Evolutionary conservation across 257 asterid genomes (phyloP).

Genomic region (Perilla frutescens): DNA sequence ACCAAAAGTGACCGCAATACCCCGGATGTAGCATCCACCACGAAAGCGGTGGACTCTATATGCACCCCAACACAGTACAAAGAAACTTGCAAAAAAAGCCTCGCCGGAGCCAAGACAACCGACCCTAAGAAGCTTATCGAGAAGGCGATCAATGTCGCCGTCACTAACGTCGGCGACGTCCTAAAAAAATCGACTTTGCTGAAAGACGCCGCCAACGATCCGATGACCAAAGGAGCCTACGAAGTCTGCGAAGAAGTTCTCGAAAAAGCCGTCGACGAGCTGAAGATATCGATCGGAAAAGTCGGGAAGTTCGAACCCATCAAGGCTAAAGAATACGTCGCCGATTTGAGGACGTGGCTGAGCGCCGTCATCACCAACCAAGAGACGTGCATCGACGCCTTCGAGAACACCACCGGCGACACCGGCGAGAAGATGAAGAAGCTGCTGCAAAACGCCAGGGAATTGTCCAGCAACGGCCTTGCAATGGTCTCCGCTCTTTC

Average conservation of each 20-base stretch:
- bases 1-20: neutral
- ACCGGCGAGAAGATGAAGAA: constrained; percentile 55
- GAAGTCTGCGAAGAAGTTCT: constrained; percentile 49
- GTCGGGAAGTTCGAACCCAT: constrained; percentile 36
- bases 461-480: constrained; percentile 53
- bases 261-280: constrained; percentile 54
- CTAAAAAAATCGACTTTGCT: constrained; percentile 48
- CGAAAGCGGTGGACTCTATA: constrained; percentile 50
- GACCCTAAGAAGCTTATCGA: constrained; percentile 63
- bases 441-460: constrained; percentile 37
- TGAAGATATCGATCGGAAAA: constrained; percentile 43
- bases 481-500: constrained; percentile 50
- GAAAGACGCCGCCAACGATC: constrained; percentile 52
- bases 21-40: neutral
- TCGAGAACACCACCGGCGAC: constrained; percentile 58
- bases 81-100: constrained; percentile 55
- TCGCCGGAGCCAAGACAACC: constrained; percentile 51
- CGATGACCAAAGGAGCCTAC: constrained; percentile 49
- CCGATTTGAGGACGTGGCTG: constrained; percentile 62
- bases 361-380: constrained; percentile 61
- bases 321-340: constrained; percentile 36
- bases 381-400: constrained; percentile 73
- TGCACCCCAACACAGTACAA: constrained; percentile 70
- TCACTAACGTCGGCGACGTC: constrained; percentile 38
- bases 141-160: constrained; percentile 50